Base-by-base conservation (phyloP, 768 basidiomycete species). In the Leccinum incarnatum region DNA sequence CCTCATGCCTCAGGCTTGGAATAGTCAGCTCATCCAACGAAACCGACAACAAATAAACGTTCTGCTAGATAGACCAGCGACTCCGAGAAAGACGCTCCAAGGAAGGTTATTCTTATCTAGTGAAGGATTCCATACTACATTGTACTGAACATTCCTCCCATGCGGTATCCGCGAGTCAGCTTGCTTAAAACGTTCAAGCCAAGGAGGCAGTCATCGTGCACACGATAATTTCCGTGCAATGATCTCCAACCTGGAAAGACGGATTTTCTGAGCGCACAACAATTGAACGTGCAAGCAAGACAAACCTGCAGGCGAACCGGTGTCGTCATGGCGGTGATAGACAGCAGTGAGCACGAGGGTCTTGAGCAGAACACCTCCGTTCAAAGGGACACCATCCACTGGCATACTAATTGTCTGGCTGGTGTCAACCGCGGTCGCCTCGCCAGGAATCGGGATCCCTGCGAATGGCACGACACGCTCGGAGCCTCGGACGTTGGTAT, bases 291-390 rank as follows among this genome's bases (percentile, higher is more conserved):
- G 19, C 19, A 14, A 7, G 17, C 5, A 1, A 9, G 34, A 19
- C 52, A 19, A 49, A 34, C 42, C 29, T 30, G 0, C 29, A 30
- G 29, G 29, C 29, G 0, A 6, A 5, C 5, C 27, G 4, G 27
- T 23, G n/a, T 78, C 15, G 3, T 68, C 67, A 78, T 57, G 57
- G 78, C 83, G 15, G 36, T 37, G 9, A 29, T 54, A 14, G 76
- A 78, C 12, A 11, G 30, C 30, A 32, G 4, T 32, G 30, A 82
- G 66, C 5, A 72, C 75, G 19, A 85, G 72, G 0, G 76, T 76
- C 65, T 83, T 85, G 58, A 83, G 42, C 3, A 85, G 67, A 60
- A 83, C 67, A 0, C 80, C 81, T 2, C 80, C 79, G 29, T 77
- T 64, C 27, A 83, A 66, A 5, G 76, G 62, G 1, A 74, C 75